These are phyloP conservation scores for Fagus sylvatica DNA, from an alignment of 306 rosid species.

Conservation along the genomic window DNA sequence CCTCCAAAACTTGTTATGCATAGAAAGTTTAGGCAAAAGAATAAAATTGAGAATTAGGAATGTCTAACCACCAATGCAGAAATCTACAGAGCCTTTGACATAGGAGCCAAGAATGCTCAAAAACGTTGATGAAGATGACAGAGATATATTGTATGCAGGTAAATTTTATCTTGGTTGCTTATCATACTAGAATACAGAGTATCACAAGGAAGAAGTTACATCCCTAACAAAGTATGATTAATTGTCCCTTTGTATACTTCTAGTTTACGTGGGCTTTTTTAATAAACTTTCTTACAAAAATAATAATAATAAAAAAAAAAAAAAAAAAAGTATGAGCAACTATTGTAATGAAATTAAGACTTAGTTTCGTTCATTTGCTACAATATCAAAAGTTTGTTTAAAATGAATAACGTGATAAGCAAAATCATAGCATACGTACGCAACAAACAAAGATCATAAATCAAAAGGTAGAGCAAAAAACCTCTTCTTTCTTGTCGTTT, in stretches of 20 bases:
- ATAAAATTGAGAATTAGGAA: not conserved
- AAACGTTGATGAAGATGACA: not conserved
- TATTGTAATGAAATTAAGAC: not conserved
- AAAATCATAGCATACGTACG: not conserved
- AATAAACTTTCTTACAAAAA: too few relatives aligned
- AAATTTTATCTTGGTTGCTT: constrained; percentile 1
- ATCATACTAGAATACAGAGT: not conserved
- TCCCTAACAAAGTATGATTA: constrained; percentile 13
- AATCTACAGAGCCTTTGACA: not conserved
- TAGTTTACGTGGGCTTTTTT: too few relatives aligned
- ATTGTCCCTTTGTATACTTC: too few relatives aligned
- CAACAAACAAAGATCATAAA: constrained; percentile 1
- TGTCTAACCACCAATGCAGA: not conserved
- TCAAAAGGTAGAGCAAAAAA: constrained; percentile 18
- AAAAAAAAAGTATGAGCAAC: not conserved
- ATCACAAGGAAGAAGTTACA: not conserved
- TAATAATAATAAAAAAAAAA: too few relatives aligned
- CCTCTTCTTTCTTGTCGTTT: constrained; percentile 57
- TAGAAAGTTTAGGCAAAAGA: not conserved
- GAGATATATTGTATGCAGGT: not conserved
- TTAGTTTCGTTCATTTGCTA: not conserved
- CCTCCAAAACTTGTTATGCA: not conserved
- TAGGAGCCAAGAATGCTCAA: not conserved
- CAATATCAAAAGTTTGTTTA: not conserved
- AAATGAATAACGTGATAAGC: not conserved